Evolutionary conservation across 208 protist species (phyloP).

Genomic region (Strigomonas galati): DNA sequence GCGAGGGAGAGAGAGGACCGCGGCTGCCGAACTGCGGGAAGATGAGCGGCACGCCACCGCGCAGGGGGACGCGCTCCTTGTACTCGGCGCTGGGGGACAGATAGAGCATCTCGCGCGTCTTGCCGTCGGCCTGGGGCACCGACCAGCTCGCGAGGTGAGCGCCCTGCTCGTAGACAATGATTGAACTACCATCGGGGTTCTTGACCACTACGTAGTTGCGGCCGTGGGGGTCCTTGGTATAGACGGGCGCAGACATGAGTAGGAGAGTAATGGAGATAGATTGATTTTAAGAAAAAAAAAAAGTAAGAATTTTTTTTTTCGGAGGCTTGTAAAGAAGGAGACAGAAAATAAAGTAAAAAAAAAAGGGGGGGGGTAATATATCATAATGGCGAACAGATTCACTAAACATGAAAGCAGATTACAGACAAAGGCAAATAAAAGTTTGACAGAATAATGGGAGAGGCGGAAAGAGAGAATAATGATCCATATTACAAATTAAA

Average conservation of each 20-base stretch:
- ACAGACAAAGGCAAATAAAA: no score
- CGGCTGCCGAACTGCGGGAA: slow-evolving; percentile 85
- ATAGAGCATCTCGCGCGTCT: slow-evolving; percentile 57
- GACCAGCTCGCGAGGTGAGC: slow-evolving; percentile 85
- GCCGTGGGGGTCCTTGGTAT: slow-evolving; percentile 30
- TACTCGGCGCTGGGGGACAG: slow-evolving; percentile 77
- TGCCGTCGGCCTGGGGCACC: slow-evolving; percentile 30
- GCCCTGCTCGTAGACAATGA: slow-evolving; percentile 82
- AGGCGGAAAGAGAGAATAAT: slow-evolving; percentile 9
- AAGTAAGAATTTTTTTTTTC: slow-evolving; percentile 13
- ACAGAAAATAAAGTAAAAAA: slow-evolving; percentile 7
- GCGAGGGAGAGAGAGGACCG: slow-evolving; percentile 44
- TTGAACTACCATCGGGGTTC: slow-evolving; percentile 63
- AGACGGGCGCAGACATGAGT: slow-evolving; percentile 16
- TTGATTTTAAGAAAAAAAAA: slow-evolving; percentile 9
- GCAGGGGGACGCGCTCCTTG: slow-evolving; percentile 61
- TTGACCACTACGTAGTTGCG: slow-evolving; percentile 31
- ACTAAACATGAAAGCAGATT: no score
- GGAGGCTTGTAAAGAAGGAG: slow-evolving; percentile 14
- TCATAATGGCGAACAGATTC: no score
- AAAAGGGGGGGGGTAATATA: no score
- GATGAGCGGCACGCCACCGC: slow-evolving; percentile 86
- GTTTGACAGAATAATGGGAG: neutral
- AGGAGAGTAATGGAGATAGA: slow-evolving; percentile 2
- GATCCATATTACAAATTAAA: no score